Base-by-base conservation (phyloP, 495 filamentous ascomycete genomes). In the Astrocystis sublimbata region DNA sequence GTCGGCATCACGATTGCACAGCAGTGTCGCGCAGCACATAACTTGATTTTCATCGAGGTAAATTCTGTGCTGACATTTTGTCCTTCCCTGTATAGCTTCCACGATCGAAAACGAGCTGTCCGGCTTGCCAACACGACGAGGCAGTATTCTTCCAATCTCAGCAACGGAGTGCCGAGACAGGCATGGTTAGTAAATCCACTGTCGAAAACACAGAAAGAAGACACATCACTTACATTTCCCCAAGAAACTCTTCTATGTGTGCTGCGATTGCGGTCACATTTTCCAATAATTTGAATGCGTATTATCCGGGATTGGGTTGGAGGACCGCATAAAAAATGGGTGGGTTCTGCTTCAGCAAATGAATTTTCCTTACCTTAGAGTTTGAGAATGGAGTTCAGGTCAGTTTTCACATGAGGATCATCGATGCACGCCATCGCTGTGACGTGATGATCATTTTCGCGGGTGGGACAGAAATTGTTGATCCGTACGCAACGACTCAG, bases 111-210 rank as follows among this genome's bases (percentile, higher is more conserved):
- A 89, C 89, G 73, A 78, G 80, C 52, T 98, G 94, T 75, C 91
- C 93, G 13, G 82, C 82, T 59, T 98, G 94, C 80, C 80, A 85
- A 43, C 89, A 96, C 71, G 85, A 83, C 53, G 91, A 97, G 75
- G 90, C 91, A 1, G 96, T 98, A 45, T 98, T 96, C 76, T 98
- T 98, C 81, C 94, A 98, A 79, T 96, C 92, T 41, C 94, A 98
- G 73, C 93, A 97, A 79, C 88, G 96, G 70, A 96, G 88, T 52
- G 89, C 92, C 13, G 92, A 97, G 74, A 98, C 96, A 8, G 96
- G 96, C 75, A 98, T 98, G 94, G 94, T 98, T 71, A 83, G 89
- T 72, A 51, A 43, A 6, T 30, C 26, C 24, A 30, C 1, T 53
- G 12, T 50, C n/a, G 6, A 26, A 13, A 26, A 6, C 5, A 7